A percentile compares a stretch with the other conserved stretches of the same genome.
Evolutionary conservation across 208 protist species (phyloP).

Genomic region (Trypanosoma lewisi): DNA sequence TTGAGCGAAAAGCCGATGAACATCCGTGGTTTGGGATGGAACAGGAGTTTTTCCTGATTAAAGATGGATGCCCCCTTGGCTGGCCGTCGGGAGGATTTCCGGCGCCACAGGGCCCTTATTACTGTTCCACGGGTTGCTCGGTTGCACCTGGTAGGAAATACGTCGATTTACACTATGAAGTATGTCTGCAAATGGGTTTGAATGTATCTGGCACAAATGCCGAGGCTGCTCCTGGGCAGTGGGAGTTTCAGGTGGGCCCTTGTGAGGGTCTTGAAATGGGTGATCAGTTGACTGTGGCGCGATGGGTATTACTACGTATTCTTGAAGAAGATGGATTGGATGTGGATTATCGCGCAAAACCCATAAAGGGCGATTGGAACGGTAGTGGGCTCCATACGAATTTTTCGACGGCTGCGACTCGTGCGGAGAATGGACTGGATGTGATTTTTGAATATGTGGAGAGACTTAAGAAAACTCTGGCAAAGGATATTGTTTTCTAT

Average conservation of each 20-base stretch:
- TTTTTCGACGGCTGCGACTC: slow-evolving; percentile 94
- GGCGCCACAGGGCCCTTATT: slow-evolving; percentile 96
- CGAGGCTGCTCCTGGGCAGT: slow-evolving; percentile 97
- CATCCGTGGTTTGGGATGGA: slow-evolving; percentile 88
- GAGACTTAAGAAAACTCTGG: slow-evolving; percentile 56
- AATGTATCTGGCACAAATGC: slow-evolving; percentile 94
- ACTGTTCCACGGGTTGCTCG: slow-evolving; percentile 88
- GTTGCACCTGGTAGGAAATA: slow-evolving; percentile 88
- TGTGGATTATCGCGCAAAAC: slow-evolving; percentile 91
- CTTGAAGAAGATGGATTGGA: slow-evolving; percentile 72
- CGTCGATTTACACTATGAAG: slow-evolving; percentile 74
- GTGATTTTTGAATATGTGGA: slow-evolving; percentile 82
- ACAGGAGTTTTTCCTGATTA: slow-evolving; percentile 80
- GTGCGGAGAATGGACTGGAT: slow-evolving; percentile 66
- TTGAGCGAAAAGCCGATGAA: slow-evolving; percentile 74
- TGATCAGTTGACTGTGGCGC: slow-evolving; percentile 93
- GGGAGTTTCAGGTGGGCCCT: slow-evolving; percentile 97
- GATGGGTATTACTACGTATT: slow-evolving; percentile 90
- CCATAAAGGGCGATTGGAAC: slow-evolving; percentile 97
- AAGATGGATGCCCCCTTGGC: slow-evolving; percentile 63
- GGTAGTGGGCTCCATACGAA: slow-evolving; percentile 97
- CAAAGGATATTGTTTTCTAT: slow-evolving; percentile 87
- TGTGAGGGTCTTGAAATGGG: slow-evolving; percentile 89
- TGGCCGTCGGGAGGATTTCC: slow-evolving; percentile 92
- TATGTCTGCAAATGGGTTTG: slow-evolving; percentile 81